Percentiles rank a stretch among this genome's conserved stretches.
Evolutionary conservation across 73 alveolate genomes (phyloP).

Genomic region (Stentor coeruleus): DNA sequence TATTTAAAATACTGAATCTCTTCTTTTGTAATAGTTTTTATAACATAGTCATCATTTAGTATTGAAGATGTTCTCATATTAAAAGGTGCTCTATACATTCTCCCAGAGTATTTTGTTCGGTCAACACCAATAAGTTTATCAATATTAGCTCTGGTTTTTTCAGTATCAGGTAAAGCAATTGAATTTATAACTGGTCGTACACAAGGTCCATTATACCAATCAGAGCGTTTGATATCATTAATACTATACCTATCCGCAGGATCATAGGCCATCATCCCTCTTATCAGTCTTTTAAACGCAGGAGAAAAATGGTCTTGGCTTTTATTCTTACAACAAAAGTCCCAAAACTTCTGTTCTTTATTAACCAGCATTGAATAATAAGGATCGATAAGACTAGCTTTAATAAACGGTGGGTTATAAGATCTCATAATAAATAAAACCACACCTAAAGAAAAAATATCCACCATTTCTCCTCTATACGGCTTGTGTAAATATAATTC

Average conservation of each 20-base stretch:
- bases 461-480: slow-evolving; percentile 49
- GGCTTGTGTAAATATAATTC: slow-evolving; percentile 37
- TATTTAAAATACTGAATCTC: not conserved
- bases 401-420: slow-evolving; percentile 30
- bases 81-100: not conserved
- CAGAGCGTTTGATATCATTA: slow-evolving; percentile 18
- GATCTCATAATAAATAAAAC: slow-evolving; percentile 44
- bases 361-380: slow-evolving; percentile 19
- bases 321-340: not conserved
- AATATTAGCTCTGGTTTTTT: not conserved
- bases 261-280: slow-evolving; percentile 19
- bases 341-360: slow-evolving; percentile 18
- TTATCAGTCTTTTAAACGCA: slow-evolving; percentile 5
- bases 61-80: not conserved
- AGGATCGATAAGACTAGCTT: slow-evolving; percentile 26
- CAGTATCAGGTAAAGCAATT: not conserved
- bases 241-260: slow-evolving; percentile 28
- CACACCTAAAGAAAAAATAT: slow-evolving; percentile 53
- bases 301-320: not conserved
- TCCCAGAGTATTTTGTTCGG: not conserved
- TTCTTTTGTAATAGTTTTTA: not conserved
- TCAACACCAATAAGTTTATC: not conserved
- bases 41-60: not conserved
- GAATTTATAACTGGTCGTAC: not conserved
- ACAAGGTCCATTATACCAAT: slow-evolving; percentile 25